Evolutionary conservation across 805 yeast species (phyloP), one percentile per base, ranked within the genome.

Genomic region (Candida montana): DNA sequence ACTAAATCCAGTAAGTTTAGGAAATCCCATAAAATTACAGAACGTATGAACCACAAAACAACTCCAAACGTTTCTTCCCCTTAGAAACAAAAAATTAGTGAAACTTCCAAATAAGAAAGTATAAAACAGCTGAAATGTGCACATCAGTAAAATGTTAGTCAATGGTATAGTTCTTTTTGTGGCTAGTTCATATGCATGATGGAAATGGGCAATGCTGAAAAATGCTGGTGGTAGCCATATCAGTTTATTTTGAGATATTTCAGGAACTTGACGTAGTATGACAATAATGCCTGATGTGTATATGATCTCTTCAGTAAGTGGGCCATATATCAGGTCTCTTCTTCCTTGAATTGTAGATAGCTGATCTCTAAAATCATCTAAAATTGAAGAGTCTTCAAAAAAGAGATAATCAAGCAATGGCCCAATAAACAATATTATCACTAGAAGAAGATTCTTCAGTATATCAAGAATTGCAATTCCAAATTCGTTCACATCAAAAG

Each of bases 201-300:
- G 91, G 18, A 83, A 37, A 60, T 87, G 96, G 1, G 95, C 93
- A 20, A 82, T 51, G 1, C 90, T 89, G 64, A 87, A 87, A 42
- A 78, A 68, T 7, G 77, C 52, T 1, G 95, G 93, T 1, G 85
- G 71, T 23, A 61, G 54, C 15, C 52, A 49, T 1, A 74, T 55
- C 17, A 65, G 46, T 9, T 44, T n/a, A 31, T 39, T 46, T 27
- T 41, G 42, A 20, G 52, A 33, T 24, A 48, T 35, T 19, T 31
- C 33, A 7, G 48, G 37, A 2, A 52, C 49, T 18, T 66, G 69
- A 7, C 50, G 40, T 50, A 58, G 52, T 43, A 61, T 42, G 35
- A 62, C 48, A 43, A 65, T 43, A 46, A 73, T 44, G 49, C 70
- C 55, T 0, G 81, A 67, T 2, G 95, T 67, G 55, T 79, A 87